phyloP scores from a whole-genome alignment of 2,329 filamentous ascomycete genomes.

The Cladophialophora psammophila region DNA sequence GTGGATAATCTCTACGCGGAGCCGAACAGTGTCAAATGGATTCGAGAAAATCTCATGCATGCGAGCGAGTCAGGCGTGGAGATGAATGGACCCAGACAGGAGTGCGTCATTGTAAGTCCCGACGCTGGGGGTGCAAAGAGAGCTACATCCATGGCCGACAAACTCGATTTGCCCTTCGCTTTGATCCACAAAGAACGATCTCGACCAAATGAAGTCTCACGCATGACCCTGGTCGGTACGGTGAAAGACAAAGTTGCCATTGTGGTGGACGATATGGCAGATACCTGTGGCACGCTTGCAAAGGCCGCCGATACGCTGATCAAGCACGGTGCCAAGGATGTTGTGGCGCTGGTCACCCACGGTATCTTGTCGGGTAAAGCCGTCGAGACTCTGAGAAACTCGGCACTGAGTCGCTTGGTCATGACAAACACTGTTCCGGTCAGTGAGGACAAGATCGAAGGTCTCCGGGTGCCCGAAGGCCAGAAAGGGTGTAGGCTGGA shows the following conservation, averaged over 20 bases:
- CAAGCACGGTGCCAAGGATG: conserved; percentile 82
- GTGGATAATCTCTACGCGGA: conserved; percentile 89
- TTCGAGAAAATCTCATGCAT: conserved; percentile 81
- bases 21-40: conserved; percentile 90
- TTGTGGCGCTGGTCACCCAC: conserved; percentile 94
- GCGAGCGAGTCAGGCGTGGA: conserved; percentile 60
- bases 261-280: conserved; percentile 97
- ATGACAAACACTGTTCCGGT: conserved; percentile 90
- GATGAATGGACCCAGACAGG: conserved; percentile 35
- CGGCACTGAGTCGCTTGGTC: conserved; percentile 77
- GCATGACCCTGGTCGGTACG: conserved; percentile 95
- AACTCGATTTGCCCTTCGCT: conserved; percentile 87
- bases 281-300: conserved; percentile 86
- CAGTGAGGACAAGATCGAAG: conserved; percentile 59
- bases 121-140: conserved; percentile 94
- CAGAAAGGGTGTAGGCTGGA: conserved; percentile 83
- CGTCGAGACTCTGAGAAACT: conserved; percentile 83
- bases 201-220: conserved; percentile 86
- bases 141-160: conserved; percentile 91
- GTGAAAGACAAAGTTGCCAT: conserved; percentile 92
- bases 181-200: conserved; percentile 97
- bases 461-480: conserved; percentile 36
- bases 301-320: conserved; percentile 92
- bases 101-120: conserved; percentile 88
- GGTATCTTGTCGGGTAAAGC: conserved; percentile 89